Conservation (phyloP, 257 asterid genomes). For the Solanum infundibuliforme region DNA sequence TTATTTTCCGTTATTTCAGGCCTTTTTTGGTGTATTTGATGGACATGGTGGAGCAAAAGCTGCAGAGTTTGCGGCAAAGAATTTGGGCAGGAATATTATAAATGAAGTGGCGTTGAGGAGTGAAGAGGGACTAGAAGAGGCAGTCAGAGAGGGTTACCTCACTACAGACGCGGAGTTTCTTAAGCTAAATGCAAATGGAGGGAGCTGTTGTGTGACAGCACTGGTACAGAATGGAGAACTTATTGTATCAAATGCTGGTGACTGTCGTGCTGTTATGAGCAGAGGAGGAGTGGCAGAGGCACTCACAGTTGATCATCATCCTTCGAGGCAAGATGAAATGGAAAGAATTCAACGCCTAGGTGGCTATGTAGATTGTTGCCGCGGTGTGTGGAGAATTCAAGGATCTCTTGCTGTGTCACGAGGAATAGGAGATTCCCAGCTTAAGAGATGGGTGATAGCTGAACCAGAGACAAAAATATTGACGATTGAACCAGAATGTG, state of each 20-base stretch:
- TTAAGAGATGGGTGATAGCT: conserved; percentile 68
- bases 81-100: conserved; percentile 36
- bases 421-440: conserved; percentile 70
- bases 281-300: conserved; percentile 72
- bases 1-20: conserved; percentile 26
- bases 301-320: conserved; percentile 64
- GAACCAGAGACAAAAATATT: conserved; percentile 52
- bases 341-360: conserved; percentile 58
- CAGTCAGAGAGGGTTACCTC: conserved; percentile 56
- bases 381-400: conserved; percentile 80
- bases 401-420: conserved; percentile 81
- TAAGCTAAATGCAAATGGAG: conserved; percentile 45
- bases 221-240: conserved; percentile 48
- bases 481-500: conserved; percentile 40
- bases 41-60: conserved; percentile 76
- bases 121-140: conserved; percentile 32
- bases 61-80: conserved; percentile 56
- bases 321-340: conserved; percentile 53
- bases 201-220: conserved; percentile 70
- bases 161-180: conserved; percentile 54
- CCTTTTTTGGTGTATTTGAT: conserved; percentile 69
- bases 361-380: conserved; percentile 70
- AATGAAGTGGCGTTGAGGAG: conserved; percentile 24
- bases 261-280: conserved; percentile 75
- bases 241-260: conserved; percentile 74